Conservation (phyloP, 495 filamentous ascomycete species). For the Achaetomiella virescens region DNA sequence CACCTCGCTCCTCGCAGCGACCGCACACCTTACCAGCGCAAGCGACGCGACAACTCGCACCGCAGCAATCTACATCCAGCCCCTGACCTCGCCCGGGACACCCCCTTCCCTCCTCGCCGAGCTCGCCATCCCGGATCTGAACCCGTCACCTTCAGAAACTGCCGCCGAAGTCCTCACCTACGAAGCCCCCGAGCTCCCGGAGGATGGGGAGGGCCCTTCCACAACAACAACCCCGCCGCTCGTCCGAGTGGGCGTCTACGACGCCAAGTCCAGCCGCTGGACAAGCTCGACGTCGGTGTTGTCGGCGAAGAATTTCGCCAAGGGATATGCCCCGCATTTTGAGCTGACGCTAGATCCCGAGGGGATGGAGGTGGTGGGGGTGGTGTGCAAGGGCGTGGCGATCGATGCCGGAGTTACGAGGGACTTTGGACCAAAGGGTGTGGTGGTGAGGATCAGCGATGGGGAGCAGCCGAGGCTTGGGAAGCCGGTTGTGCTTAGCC, state of each 20-base stretch:
- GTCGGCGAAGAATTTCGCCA: constrained; percentile 44
- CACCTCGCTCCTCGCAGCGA: constrained; percentile 27
- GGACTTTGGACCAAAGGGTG: constrained; percentile 51
- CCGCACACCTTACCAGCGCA: constrained; percentile 11
- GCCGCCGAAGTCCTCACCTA: constrained; percentile 38
- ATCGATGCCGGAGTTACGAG: constrained; percentile 52
- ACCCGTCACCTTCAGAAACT: background rate
- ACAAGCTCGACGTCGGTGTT: constrained; percentile 42
- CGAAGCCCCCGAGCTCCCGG: constrained; percentile 42
- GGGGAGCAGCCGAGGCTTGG: constrained; percentile 56
- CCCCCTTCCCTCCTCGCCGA: constrained; percentile 41
- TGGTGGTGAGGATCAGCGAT: constrained; percentile 37
- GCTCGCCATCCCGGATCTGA: constrained; percentile 31
- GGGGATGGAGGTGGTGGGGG: constrained; percentile 32
- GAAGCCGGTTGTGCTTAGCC: constrained; percentile 56
- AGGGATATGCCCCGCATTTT: constrained; percentile 48
- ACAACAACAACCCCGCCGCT: constrained; percentile 19
- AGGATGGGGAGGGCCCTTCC: constrained; percentile 15
- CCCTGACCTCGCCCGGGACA: constrained; percentile 26
- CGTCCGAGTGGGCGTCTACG: constrained; percentile 46
- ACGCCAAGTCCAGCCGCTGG: constrained; percentile 36
- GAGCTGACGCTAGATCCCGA: constrained; percentile 33
- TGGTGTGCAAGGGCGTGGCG: constrained; percentile 34
- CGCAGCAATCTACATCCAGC: constrained; percentile 42
- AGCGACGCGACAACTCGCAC: constrained; percentile 16